Conservation (phyloP, 2,329 filamentous ascomycete genomes). For the Fusarium bactridioides region DNA sequence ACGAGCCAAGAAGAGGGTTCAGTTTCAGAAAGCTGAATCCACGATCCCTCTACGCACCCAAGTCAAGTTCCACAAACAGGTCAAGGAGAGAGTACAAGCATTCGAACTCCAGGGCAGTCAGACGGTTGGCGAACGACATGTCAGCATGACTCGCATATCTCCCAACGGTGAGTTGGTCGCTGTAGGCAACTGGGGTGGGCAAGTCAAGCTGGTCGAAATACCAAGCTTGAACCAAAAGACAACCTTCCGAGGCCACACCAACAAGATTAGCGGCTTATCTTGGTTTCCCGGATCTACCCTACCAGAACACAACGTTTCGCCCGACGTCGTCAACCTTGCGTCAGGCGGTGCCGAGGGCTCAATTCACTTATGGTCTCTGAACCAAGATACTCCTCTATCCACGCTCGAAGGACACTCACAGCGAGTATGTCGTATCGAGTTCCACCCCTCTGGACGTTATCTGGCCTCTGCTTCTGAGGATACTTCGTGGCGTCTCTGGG, state of each 20-base stretch:
- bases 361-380: conserved; percentile 89
- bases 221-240: conserved; percentile 81
- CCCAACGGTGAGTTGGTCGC: conserved; percentile 85
- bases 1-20: conserved; percentile 77
- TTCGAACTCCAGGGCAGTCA: conserved; percentile 96
- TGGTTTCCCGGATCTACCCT: conserved; percentile 89
- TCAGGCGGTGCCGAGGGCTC: conserved; percentile 89
- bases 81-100: conserved; percentile 82
- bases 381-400: conserved; percentile 82
- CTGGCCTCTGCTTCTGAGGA: conserved; percentile 94
- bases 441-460: conserved; percentile 90
- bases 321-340: conserved; percentile 81
- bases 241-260: conserved; percentile 82
- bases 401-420: conserved; percentile 85
- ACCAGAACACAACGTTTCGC: conserved; percentile 73
- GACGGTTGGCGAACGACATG: conserved; percentile 86
- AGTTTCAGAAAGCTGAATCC: conserved; percentile 80
- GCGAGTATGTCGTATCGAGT: conserved; percentile 90
- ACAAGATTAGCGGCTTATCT: conserved; percentile 86
- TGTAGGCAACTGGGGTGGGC: conserved; percentile 91
- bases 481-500: conserved; percentile 97
- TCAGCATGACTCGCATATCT: conserved; percentile 91
- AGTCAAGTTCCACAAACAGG: conserved; percentile 86
- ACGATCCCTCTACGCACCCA: conserved; percentile 87
- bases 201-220: conserved; percentile 84